These are phyloP conservation scores for Didymella pinodella DNA, from an alignment of 2,329 filamentous ascomycete genomes.

Conservation along the genomic window DNA sequence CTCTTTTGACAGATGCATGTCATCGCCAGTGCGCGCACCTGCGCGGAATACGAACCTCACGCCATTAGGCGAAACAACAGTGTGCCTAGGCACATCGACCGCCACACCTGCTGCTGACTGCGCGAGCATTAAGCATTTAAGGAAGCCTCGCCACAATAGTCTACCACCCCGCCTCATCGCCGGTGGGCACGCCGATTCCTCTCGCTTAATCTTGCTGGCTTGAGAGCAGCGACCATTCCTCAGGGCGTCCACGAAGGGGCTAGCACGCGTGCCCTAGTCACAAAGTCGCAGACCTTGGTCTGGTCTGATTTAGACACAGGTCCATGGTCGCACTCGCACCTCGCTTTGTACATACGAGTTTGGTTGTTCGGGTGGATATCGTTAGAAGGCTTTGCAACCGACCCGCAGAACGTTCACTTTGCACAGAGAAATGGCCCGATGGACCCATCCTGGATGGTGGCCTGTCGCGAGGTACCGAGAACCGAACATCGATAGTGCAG, in stretches of 20 bases:
- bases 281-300: constrained; percentile 3
- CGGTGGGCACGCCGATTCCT: neutral
- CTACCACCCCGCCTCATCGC: neutral
- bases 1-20: constrained; percentile 16
- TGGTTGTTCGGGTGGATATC: constrained; percentile 5
- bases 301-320: neutral
- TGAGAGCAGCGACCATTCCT: constrained; percentile 1
- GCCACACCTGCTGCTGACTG: neutral
- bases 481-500: constrained; percentile 6
- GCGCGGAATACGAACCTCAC: neutral
- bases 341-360: constrained; percentile 4
- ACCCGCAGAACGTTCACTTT: constrained; percentile 10
- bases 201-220: constrained; percentile 9
- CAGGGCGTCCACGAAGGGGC: neutral
- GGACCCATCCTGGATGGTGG: neutral
- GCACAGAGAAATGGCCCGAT: constrained; percentile 4
- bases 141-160: constrained; percentile 3
- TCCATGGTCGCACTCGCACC: neutral
- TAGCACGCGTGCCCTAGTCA: constrained; percentile 6
- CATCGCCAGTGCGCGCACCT: constrained; percentile 4
- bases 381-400: constrained; percentile 4
- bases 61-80: neutral
- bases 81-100: neutral
- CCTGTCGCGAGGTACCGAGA: neutral
- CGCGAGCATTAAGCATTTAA: neutral